A percentile compares a stretch with the other conserved stretches of the same genome.
phyloP scores from a whole-genome alignment of 2,329 filamentous ascomycete genomes.

The Domatiomyces catenatus region DNA sequence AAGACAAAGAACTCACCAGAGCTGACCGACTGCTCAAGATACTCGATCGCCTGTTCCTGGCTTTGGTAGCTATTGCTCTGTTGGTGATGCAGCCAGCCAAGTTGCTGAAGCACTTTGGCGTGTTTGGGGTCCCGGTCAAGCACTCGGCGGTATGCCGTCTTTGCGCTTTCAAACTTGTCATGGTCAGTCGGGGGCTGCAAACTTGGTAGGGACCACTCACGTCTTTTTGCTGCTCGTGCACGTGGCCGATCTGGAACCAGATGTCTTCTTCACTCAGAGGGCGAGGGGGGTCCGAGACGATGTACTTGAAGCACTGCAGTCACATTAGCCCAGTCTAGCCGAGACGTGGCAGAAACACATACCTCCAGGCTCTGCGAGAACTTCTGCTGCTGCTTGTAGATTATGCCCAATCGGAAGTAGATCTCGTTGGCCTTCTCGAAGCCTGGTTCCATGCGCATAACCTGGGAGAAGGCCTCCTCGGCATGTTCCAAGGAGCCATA shows the following conservation, averaged over 20 bases:
- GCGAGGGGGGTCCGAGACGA: slow-evolving; percentile 79
- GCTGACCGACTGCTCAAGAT: slow-evolving; percentile 87
- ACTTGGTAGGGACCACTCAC: slow-evolving; percentile 41
- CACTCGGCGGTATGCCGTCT: slow-evolving; percentile 80
- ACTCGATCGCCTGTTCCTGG: slow-evolving; percentile 93
- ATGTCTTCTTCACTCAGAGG: slow-evolving; percentile 95
- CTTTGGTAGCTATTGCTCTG: slow-evolving; percentile 81
- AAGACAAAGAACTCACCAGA: slow-evolving; percentile 48
- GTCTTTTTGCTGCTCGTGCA: slow-evolving; percentile 97
- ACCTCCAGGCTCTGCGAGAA: slow-evolving; percentile 85
- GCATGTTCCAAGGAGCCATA: slow-evolving; percentile 95
- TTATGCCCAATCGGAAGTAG: slow-evolving; percentile 96
- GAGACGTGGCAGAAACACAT: slow-evolving; percentile 4
- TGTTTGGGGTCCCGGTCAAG: slow-evolving; percentile 90
- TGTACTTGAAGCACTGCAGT: slow-evolving; percentile 87
- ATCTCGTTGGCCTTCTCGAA: slow-evolving; percentile 99
- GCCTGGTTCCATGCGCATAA: slow-evolving; percentile 95
- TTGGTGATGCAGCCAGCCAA: slow-evolving; percentile 95
- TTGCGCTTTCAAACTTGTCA: slow-evolving; percentile 76
- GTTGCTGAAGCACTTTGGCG: slow-evolving; percentile 92
- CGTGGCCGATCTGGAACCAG: slow-evolving; percentile 98
- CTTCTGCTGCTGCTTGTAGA: slow-evolving; percentile 97
- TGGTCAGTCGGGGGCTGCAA: slow-evolving; percentile 19
- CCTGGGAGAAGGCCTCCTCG: slow-evolving; percentile 93
- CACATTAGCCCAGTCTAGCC: slow-evolving; percentile 6